Evolutionary conservation across 2,329 filamentous ascomycete species (phyloP).

Genomic region (Nothophaeocryptopus gaeumannii): DNA sequence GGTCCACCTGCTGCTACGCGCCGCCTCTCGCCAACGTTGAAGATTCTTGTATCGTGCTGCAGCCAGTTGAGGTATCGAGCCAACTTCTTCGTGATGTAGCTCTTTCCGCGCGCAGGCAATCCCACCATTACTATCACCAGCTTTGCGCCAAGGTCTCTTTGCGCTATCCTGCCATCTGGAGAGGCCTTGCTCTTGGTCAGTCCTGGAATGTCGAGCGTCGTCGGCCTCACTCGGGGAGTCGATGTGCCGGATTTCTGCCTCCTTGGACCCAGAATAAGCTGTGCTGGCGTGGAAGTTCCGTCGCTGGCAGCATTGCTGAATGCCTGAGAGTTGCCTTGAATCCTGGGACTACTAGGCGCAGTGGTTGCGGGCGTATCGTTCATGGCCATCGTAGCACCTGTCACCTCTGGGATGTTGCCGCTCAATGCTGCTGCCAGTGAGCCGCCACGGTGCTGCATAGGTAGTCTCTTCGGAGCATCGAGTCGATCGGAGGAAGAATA

Average conservation of each 20-base stretch:
- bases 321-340: conserved; percentile 21
- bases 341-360: conserved; percentile 52
- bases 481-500: conserved; percentile 6
- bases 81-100: conserved; percentile 98
- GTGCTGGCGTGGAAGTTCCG: conserved; percentile 25
- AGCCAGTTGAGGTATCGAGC: conserved; percentile 95
- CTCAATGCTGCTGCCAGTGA: conserved; percentile 29
- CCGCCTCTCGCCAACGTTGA: conserved; percentile 92
- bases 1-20: conserved; percentile 69
- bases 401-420: conserved; percentile 25
- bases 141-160: conserved; percentile 92
- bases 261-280: conserved; percentile 57
- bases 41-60: conserved; percentile 91
- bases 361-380: conserved; percentile 64
- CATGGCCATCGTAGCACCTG: conserved; percentile 42
- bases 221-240: conserved; percentile 82
- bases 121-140: conserved; percentile 98
- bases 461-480: conserved; percentile 10
- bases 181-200: conserved; percentile 94
- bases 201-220: conserved; percentile 93
- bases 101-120: conserved; percentile 90
- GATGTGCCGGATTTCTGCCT: conserved; percentile 72
- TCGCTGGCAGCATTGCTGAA: conserved; percentile 17
- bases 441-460: conserved; percentile 12
- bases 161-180: conserved; percentile 88